A percentile compares a stretch with the other conserved stretches of the same genome.
Evolutionary conservation across 768 basidiomycete species (phyloP).

Genomic region (Boletellus emodensis): DNA sequence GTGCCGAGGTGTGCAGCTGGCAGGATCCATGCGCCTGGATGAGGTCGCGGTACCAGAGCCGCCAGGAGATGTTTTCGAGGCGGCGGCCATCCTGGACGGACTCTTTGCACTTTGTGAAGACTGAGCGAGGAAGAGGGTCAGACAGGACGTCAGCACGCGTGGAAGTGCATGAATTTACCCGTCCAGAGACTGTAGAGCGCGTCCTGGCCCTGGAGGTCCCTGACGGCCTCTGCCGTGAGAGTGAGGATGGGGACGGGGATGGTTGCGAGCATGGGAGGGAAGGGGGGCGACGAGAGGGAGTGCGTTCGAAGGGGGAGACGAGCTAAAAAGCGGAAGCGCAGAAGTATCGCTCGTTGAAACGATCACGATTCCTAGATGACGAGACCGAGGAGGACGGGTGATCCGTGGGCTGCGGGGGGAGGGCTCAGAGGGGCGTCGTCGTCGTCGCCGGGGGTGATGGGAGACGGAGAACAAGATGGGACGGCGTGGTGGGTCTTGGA

Average conservation of each 20-base stretch:
- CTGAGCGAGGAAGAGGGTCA: conserved; percentile 35
- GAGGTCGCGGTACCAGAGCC: conserved; percentile 74
- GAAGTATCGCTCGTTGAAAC: conserved; percentile 11
- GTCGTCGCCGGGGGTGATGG: background rate
- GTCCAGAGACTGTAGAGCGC: conserved; percentile 67
- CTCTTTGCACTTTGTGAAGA: conserved; percentile 82
- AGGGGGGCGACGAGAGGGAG: conserved; percentile 6
- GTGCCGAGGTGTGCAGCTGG: conserved; percentile 29
- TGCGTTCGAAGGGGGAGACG: conserved; percentile 13
- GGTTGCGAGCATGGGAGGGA: conserved; percentile 40
- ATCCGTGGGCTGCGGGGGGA: conserved; percentile 13
- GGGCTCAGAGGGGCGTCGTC: background rate
- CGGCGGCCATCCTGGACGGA: conserved; percentile 75
- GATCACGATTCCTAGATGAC: conserved; percentile 28
- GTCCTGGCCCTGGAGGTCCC: conserved; percentile 64
- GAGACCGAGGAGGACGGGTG: conserved; percentile 22
- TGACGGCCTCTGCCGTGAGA: conserved; percentile 61
- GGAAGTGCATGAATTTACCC: conserved; percentile 37
- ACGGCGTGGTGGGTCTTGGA: conserved; percentile 9
- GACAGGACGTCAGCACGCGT: background rate
- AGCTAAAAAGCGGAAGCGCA: conserved; percentile 7
- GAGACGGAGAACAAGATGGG: background rate
- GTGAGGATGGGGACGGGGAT: conserved; percentile 66
- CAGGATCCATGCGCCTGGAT: conserved; percentile 31
- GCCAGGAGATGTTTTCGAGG: conserved; percentile 86